Base-by-base conservation (phyloP, 495 filamentous ascomycete genomes). In the Amorphotheca resinae region DNA sequence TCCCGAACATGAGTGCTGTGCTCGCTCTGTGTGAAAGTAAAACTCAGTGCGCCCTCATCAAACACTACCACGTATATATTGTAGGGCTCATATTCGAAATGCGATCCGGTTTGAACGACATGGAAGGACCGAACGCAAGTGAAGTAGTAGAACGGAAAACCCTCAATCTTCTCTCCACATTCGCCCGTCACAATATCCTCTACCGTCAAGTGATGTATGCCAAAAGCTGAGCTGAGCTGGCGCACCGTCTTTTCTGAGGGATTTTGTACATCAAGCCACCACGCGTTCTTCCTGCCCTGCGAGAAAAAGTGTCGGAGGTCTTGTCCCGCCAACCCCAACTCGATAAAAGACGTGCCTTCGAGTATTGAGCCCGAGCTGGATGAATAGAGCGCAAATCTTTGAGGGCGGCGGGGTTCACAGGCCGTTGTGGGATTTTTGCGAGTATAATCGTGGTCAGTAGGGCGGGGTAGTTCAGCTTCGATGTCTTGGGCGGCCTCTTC, bases 31-130 rank as follows among this genome's bases (percentile, higher is more conserved):
- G 73, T 68, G 57, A 91, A 95, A 33, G 82, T 88, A 63, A 95
- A 94, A 39, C 84, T 93, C 31, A 95, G 62, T 4, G 91, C 80
- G 8, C 89, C 89, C 60, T 94, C 82, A 22, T 85, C 78, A 68
- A 95, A 95, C n/a, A 96, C 88, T 4, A 95, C 77, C 53, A 91
- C 85, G 52, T 95, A 96, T 46, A 93, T 77, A 59, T 93, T 91
- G 55, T 89, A 80, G 0, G 91, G 88, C 38, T 93, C 82, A 48
- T 68, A 77, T 5, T 69, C 70, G 45, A 79, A 77, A 52, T 89
- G 84, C 51, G 75, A 74, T 46, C 77, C 63, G 48, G 85, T 83
- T 25, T 67, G 64, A n/a, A 60, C 28, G 9, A 65, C 65, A 48
- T 70, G 81, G 61, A 93, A 95, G 0, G 85, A 91, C 28, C 88